phyloP scores from a whole-genome alignment of 2,329 filamentous ascomycete genomes.

The Botryotinia narcissicola region DNA sequence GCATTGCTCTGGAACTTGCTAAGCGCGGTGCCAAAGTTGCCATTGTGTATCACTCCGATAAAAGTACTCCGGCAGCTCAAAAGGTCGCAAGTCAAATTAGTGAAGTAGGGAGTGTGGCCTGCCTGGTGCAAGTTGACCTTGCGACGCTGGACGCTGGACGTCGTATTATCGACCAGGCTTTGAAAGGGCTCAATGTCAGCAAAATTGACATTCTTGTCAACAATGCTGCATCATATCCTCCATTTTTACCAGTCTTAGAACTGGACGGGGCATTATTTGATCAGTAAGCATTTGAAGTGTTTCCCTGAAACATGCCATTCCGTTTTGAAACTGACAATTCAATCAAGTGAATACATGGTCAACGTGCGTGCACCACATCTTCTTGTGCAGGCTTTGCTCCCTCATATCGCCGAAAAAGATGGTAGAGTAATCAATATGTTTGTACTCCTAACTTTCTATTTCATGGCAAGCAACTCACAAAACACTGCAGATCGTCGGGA shows the following conservation, averaged over 20 bases:
- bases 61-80: slow-evolving; percentile 40
- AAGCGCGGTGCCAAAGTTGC: slow-evolving; percentile 54
- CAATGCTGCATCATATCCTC: slow-evolving; percentile 37
- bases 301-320: not conserved
- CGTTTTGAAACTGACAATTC: not conserved
- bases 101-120: slow-evolving; percentile 47
- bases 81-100: slow-evolving; percentile 47
- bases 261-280: not conserved
- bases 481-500: not conserved
- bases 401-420: slow-evolving; percentile 45
- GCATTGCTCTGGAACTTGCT: slow-evolving; percentile 55
- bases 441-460: not conserved
- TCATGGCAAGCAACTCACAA: not conserved
- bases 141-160: slow-evolving; percentile 41
- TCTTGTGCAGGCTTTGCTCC: slow-evolving; percentile 52
- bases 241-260: not conserved
- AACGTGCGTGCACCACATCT: slow-evolving; percentile 56
- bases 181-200: not conserved
- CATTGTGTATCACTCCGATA: slow-evolving; percentile 51
- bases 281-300: not conserved
- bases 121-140: slow-evolving; percentile 54
- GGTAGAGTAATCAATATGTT: slow-evolving; percentile 57
- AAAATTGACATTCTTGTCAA: slow-evolving; percentile 45
- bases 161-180: slow-evolving; percentile 31
- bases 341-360: slow-evolving; percentile 11